Base-by-base conservation (phyloP, 352 stramenopile genomes). In the Pythium dissimile region DNA sequence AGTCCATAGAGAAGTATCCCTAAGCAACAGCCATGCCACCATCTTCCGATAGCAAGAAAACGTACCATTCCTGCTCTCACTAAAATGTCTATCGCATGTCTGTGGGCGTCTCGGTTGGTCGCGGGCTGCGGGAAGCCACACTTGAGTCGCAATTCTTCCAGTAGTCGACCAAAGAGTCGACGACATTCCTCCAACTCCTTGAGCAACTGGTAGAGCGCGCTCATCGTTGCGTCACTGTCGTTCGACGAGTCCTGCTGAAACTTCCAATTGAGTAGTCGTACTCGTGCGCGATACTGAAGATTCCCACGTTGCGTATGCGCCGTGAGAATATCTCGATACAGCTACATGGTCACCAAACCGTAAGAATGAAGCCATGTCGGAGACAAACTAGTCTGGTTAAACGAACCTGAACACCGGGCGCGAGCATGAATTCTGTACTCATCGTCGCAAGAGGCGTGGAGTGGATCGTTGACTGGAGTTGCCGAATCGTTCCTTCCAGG, bases 391-490 rank as follows among this genome's bases (percentile, higher is more conserved):
- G 15, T 37, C 18, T n/a, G 28, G 12, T 7, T 12, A 11, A 5
- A 60, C 62, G n/a, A 20, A 92, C 83, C 75, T 69, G 74, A 32
- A 93, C 72, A 23, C 69, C 74, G 20, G 54, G 46, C 12, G 70
- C 63, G 21, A 93, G 53, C 16, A 66, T 64, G 38, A 93, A 82
- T 32, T 93, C 79, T 23, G 71, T 73, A 51, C 73, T 89, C 69
- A 86, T 85, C 2, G 58, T 76, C 12, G 68, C 64, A 11, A 88
- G 47, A 12, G 74, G 38, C 10, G 42, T 66, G 60, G 70, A 64
- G 12, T 49, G 52, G 20, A 88, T 49, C 46, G 67, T 59, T 23
- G 51, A 58, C 48, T 71, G 56, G 26, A 88, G 70, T 28, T 75
- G 63, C 45, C 72, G 54, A 39, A 90, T 62, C 37, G 65, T 80